phyloP scores from a whole-genome alignment of 306 rosid species.

The Quercus robur region DNA sequence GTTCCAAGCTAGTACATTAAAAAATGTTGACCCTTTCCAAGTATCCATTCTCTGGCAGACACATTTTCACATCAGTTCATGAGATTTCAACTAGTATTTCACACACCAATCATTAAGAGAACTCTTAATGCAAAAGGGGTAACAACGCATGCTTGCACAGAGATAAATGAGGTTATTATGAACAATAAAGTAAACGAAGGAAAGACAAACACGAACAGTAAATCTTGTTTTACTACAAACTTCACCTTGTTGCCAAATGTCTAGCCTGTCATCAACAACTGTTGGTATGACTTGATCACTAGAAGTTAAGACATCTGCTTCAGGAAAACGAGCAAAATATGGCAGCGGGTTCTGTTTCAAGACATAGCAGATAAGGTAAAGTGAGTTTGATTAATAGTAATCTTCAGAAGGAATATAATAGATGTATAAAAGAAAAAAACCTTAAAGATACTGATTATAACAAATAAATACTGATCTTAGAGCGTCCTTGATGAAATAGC shows the following conservation, averaged over 20 bases:
- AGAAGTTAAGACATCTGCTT: conserved; percentile 92
- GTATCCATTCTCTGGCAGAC: not conserved
- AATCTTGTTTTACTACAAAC: conserved; percentile 15
- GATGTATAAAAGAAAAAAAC: not conserved
- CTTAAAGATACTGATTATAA: not conserved
- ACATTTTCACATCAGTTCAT: conserved; percentile 2
- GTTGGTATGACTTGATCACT: conserved; percentile 94
- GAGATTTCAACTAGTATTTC: not conserved
- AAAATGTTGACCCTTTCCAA: conserved; percentile 1
- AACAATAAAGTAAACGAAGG: not conserved
- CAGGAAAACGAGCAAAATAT: conserved; percentile 84
- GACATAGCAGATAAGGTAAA: conserved; percentile 22
- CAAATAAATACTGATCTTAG: not conserved
- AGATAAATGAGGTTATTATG: not conserved
- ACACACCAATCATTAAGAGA: not conserved
- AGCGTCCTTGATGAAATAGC: not conserved
- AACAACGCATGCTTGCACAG: not conserved
- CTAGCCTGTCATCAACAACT: conserved; percentile 84
- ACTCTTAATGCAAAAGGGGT: not conserved
- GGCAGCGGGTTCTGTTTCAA: conserved; percentile 94
- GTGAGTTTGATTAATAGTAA: conserved; percentile 7
- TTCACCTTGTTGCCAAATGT: conserved; percentile 79
- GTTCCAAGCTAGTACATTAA: not conserved
- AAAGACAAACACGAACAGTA: not conserved
- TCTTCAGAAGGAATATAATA: not conserved